Base-by-base conservation (phyloP, 441 rosid species). In the Gossypium aridum region DNA sequence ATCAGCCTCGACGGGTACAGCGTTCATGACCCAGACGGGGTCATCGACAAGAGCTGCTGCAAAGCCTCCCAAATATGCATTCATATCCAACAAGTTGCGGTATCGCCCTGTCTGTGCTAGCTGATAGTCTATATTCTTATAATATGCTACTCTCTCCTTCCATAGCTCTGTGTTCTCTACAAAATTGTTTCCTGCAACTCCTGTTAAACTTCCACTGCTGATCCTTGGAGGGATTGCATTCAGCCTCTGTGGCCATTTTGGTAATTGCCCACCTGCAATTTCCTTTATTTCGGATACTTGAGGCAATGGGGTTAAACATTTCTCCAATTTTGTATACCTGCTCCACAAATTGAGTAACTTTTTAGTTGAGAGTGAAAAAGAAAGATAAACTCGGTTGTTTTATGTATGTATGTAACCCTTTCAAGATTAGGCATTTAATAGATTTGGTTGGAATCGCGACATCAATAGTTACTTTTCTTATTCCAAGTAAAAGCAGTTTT, bases 11-110 rank as follows among this genome's bases (percentile, higher is more conserved):
- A 83, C 85, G 0, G 93, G 90, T 34, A 88, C 89, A 3, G 83
- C 39, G 71, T 89, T 89, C 93, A 86, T 89, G 49, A 84, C 88
- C 93, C 93, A 89, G 10, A 80, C 84, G 25, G 89, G 91, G 47
- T 89, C 93, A 53, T 79, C 82, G 0, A 68, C 77, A 0, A 89
- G 73, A 14, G 90, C 89, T 0, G 91, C 89, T 0, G 93, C 89
- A 23, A 89, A 87, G 17, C 91, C 90, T 54, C 93, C 93, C 17
- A 87, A 77, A 76, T 85, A 23, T 62, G 93, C 81, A 28, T 87
- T 89, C 91, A 89, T 89, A 70, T 89, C 93, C 9, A 89, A 84
- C 83, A 87, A 28, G 66, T 89, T 89, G 2, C 93, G 79, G 75
- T 89, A 89, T 74, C 86, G 78, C 23, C 89, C 90, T 1, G 23